Evolutionary conservation across 2,329 filamentous ascomycete genomes (phyloP).

Genomic region (Madurella fahalii): DNA sequence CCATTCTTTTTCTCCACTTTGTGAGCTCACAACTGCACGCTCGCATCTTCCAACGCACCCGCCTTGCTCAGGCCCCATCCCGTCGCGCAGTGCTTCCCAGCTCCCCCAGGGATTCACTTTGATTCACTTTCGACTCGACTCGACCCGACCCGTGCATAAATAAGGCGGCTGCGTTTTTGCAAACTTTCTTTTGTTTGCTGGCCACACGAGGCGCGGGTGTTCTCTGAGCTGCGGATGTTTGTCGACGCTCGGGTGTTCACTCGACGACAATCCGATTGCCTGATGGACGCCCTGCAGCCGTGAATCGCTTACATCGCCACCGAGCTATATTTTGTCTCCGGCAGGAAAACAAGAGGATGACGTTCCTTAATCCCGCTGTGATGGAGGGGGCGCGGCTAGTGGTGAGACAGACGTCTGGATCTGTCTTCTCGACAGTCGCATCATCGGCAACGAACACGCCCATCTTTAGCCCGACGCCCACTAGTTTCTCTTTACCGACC

Average conservation of each 20-base stretch:
- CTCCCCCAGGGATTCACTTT: slow-evolving; percentile 15
- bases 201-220: slow-evolving; percentile 1
- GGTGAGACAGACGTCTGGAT: slow-evolving; percentile 25
- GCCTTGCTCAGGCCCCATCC: slow-evolving; percentile 9
- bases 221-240: neutral
- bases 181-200: neutral
- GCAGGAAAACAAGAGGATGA: slow-evolving; percentile 21
- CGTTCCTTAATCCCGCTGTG: slow-evolving; percentile 25
- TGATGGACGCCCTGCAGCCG: slow-evolving; percentile 23
- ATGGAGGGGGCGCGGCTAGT: slow-evolving; percentile 27
- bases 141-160: neutral
- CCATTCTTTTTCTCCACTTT: slow-evolving; percentile 17
- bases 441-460: slow-evolving; percentile 6
- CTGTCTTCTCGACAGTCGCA: neutral
- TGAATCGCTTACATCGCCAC: slow-evolving; percentile 18
- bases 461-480: neutral
- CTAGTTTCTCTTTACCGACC: neutral
- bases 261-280: slow-evolving; percentile 15
- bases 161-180: neutral
- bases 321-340: slow-evolving; percentile 12
- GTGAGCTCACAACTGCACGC: slow-evolving; percentile 9
- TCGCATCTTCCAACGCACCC: slow-evolving; percentile 6
- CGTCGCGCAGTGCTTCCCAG: slow-evolving; percentile 13
- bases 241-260: slow-evolving; percentile 11
- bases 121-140: slow-evolving; percentile 11